phyloP scores from a whole-genome alignment of 1,139 yeast genomes.

The Suhomyces coccinellae region DNA sequence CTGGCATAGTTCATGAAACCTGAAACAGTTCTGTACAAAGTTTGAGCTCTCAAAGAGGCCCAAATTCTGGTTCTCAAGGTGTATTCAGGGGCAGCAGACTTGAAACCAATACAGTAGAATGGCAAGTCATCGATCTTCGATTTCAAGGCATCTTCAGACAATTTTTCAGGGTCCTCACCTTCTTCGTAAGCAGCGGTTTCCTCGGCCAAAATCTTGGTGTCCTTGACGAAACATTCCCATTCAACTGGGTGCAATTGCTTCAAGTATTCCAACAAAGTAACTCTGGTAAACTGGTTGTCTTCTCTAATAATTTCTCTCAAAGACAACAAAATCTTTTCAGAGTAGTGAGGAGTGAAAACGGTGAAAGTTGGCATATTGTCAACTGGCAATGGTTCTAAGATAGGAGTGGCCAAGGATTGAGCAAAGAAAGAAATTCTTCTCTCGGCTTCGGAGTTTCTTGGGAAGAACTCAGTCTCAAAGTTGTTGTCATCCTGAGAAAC shows the following conservation, averaged over 20 bases:
- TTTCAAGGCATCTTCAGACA: conserved; percentile 71
- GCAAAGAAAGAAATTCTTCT: conserved; percentile 99
- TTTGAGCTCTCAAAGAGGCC: conserved; percentile 98
- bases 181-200: conserved; percentile 88
- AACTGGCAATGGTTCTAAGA: conserved; percentile 97
- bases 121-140: conserved; percentile 96
- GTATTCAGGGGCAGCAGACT: conserved; percentile 98
- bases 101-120: conserved; percentile 98
- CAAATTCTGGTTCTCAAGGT: conserved; percentile 97
- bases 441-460: conserved; percentile 95
- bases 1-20: conserved; percentile 99
- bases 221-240: conserved; percentile 99
- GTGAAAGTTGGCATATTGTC: conserved; percentile 99
- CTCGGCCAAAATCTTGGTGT: conserved; percentile 96
- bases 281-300: conserved; percentile 98
- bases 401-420: conserved; percentile 96
- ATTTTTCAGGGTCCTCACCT: conserved; percentile 65
- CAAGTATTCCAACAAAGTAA: conserved; percentile 90
- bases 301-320: conserved; percentile 97
- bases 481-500: conserved; percentile 97
- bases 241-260: conserved; percentile 98
- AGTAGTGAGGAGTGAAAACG: conserved; percentile 95
- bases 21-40: conserved; percentile 96
- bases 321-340: conserved; percentile 93
- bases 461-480: conserved; percentile 94